Percentiles rank a stretch among this genome's conserved stretches.
These are phyloP conservation scores for Cornus controversa DNA, from an alignment of 148 eudicot genomes.

Conservation along the genomic window DNA sequence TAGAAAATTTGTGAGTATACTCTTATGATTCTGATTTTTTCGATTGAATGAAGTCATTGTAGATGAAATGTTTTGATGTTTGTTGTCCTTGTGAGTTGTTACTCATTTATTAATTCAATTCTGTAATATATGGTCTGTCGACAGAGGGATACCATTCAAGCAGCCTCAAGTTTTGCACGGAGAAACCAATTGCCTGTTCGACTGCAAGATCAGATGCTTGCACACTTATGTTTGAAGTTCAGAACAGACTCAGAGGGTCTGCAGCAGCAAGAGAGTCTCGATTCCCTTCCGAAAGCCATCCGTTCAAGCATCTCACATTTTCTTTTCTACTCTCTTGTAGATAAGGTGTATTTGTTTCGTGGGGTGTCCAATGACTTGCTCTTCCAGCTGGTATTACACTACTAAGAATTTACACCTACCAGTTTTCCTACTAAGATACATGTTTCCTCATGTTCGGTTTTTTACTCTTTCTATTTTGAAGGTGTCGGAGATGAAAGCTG, in stretches of 20 bases:
- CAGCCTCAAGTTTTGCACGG: slow-evolving; percentile 76
- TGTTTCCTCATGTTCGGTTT: background rate
- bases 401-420: background rate
- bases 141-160: slow-evolving; percentile 87
- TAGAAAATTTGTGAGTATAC: slow-evolving; percentile 65
- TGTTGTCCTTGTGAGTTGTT: background rate
- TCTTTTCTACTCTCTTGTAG: slow-evolving; percentile 73
- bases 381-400: slow-evolving; percentile 74
- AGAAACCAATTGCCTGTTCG: slow-evolving; percentile 69
- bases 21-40: background rate
- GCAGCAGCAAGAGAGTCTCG: slow-evolving; percentile 81
- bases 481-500: slow-evolving; percentile 97
- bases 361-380: slow-evolving; percentile 84
- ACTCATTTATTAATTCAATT: background rate
- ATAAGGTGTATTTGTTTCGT: slow-evolving; percentile 67
- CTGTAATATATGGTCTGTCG: background rate
- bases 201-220: slow-evolving; percentile 88
- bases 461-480: slow-evolving; percentile 12
- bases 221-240: slow-evolving; percentile 70
- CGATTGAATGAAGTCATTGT: background rate
- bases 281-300: slow-evolving; percentile 83
- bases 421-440: background rate
- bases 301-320: slow-evolving; percentile 77
- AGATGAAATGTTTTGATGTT: background rate
- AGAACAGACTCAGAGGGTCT: slow-evolving; percentile 83